Percentiles rank a stretch among this genome's conserved stretches.
Evolutionary conservation across 2,329 filamentous ascomycete species (phyloP).

Genomic region (Aspergillus fumigatus): DNA sequence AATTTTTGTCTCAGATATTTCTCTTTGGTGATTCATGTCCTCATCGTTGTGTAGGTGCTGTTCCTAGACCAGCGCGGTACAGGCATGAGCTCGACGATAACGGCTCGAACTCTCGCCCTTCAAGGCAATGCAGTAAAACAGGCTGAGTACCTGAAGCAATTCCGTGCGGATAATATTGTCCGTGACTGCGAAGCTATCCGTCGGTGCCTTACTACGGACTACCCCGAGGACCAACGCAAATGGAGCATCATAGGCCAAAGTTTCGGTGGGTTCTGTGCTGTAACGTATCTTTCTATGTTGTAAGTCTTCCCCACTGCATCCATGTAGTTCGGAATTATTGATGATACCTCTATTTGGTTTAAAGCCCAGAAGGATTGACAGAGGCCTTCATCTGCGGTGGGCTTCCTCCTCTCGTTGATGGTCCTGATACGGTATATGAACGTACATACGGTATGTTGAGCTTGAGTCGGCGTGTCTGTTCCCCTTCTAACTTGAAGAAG

Average conservation of each 20-base stretch:
- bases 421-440: constrained; percentile 70
- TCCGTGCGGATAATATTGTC: constrained; percentile 87
- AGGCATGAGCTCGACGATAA: constrained; percentile 76
- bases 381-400: constrained; percentile 85
- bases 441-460: constrained; percentile 54
- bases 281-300: constrained; percentile 78
- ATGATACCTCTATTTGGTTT: neutral
- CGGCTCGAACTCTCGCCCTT: constrained; percentile 63
- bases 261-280: constrained; percentile 81
- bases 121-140: constrained; percentile 64
- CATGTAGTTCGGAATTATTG: neutral
- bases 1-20: neutral
- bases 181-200: constrained; percentile 84
- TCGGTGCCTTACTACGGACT: constrained; percentile 65
- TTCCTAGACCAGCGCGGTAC: constrained; percentile 90
- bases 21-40: neutral
- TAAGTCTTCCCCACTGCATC: constrained; percentile 25
- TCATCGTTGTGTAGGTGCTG: constrained; percentile 46
- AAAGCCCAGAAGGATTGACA: constrained; percentile 65
- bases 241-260: constrained; percentile 90
- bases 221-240: constrained; percentile 64
- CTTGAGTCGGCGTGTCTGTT: neutral
- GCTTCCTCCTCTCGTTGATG: constrained; percentile 68
- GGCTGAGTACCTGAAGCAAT: constrained; percentile 74
- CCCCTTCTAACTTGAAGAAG: constrained; percentile 24